phyloP scores from a whole-genome alignment of 2,329 filamentous ascomycete species.

The Aspergillus cejpii region DNA sequence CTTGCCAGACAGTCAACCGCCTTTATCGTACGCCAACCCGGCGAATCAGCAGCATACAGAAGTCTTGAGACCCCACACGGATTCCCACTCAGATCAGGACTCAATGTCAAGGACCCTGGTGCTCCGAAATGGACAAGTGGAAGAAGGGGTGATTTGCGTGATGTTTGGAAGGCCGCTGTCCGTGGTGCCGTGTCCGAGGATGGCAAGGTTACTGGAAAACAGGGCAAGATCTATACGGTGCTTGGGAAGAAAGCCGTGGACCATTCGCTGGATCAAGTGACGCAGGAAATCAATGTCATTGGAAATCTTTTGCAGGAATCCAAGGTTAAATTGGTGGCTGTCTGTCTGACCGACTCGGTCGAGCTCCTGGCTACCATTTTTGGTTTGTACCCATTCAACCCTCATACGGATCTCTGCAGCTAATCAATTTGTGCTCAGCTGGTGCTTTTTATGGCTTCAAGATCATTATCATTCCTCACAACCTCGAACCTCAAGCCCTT shows the following conservation, averaged over 20 bases:
- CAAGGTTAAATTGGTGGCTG: slow-evolving; percentile 65
- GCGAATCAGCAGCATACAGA: slow-evolving; percentile 79
- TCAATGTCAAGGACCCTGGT: slow-evolving; percentile 74
- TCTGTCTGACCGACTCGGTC: slow-evolving; percentile 88
- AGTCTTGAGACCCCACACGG: slow-evolving; percentile 80
- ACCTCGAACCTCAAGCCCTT: slow-evolving; percentile 62
- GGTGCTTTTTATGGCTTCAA: slow-evolving; percentile 84
- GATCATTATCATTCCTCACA: slow-evolving; percentile 77
- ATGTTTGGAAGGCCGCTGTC: slow-evolving; percentile 75
- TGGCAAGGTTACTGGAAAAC: slow-evolving; percentile 54
- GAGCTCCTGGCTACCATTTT: slow-evolving; percentile 79
- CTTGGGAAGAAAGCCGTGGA: slow-evolving; percentile 68
- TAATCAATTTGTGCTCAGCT: slow-evolving; percentile 43
- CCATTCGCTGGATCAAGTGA: slow-evolving; percentile 65
- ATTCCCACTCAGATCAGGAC: slow-evolving; percentile 67
- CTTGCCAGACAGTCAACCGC: slow-evolving; percentile 76
- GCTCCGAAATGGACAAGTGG: slow-evolving; percentile 77
- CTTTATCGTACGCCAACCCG: slow-evolving; percentile 70
- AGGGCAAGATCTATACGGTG: slow-evolving; percentile 69
- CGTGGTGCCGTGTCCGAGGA: slow-evolving; percentile 58
- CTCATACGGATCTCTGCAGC: not conserved
- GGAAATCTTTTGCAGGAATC: slow-evolving; percentile 69
- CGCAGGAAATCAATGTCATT: slow-evolving; percentile 78
- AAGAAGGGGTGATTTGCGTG: slow-evolving; percentile 79
- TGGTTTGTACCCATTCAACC: slow-evolving; percentile 38